Conservation (phyloP, 495 filamentous ascomycete species). For the Glonium stellatum region DNA sequence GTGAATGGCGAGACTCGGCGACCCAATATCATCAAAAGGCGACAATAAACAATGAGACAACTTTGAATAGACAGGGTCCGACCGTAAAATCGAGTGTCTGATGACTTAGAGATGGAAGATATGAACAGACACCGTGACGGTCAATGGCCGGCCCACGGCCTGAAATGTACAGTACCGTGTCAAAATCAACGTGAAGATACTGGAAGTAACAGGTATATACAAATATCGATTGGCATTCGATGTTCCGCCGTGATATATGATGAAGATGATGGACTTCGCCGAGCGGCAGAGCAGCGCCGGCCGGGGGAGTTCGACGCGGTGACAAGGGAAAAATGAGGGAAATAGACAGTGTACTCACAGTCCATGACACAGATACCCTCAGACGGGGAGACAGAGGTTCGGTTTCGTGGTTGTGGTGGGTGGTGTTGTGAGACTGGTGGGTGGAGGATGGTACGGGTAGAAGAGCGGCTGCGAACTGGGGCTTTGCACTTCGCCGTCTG, state of each 20-base stretch:
- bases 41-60: slow-evolving; percentile 10
- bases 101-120: slow-evolving; percentile 23
- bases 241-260: slow-evolving; percentile 21
- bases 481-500: background rate
- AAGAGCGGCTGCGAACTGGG: too few species aligned
- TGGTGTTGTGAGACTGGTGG: slow-evolving; percentile 6
- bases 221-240: slow-evolving; percentile 6
- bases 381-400: background rate
- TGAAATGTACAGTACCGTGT: background rate
- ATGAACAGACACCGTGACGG: background rate
- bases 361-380: slow-evolving; percentile 34
- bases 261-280: slow-evolving; percentile 25
- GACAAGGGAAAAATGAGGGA: background rate
- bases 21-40: slow-evolving; percentile 27
- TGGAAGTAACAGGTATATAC: background rate
- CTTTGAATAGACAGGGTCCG: slow-evolving; percentile 14
- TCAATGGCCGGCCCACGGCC: slow-evolving; percentile 22
- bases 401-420: slow-evolving; percentile 1
- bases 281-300: slow-evolving; percentile 1
- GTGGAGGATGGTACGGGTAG: slow-evolving; percentile 2
- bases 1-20: slow-evolving; percentile 29
- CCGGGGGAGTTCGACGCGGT: background rate
- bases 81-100: slow-evolving; percentile 19
- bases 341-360: slow-evolving; percentile 30
- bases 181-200: background rate